phyloP scores from a whole-genome alignment of 805 yeast genomes.

The Cyberlindnera bimundalis region DNA sequence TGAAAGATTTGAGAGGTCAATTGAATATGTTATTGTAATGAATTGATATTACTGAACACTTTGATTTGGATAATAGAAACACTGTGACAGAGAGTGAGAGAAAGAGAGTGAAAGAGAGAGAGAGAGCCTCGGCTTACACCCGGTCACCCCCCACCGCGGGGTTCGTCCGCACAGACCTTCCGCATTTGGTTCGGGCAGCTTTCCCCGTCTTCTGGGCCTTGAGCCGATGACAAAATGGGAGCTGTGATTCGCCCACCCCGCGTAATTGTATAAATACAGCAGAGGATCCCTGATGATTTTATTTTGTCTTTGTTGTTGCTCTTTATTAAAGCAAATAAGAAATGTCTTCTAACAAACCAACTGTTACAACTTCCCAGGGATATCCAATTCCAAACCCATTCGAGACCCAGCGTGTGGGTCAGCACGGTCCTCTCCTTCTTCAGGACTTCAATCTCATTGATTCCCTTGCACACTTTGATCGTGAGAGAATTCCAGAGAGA shows the following conservation, averaged over 20 bases:
- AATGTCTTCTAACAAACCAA: conserved; percentile 36
- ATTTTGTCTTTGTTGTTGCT: too few species aligned
- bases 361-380: conserved; percentile 70
- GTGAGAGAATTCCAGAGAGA: conserved; percentile 89
- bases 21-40: too few species aligned
- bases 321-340: background rate
- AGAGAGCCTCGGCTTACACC: background rate
- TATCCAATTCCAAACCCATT: conserved; percentile 74
- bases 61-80: too few species aligned
- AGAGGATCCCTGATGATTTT: too few species aligned
- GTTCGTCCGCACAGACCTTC: background rate
- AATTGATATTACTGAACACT: too few species aligned
- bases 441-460: conserved; percentile 83
- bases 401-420: conserved; percentile 71
- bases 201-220: background rate
- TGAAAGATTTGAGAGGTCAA: too few species aligned
- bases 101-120: too few species aligned
- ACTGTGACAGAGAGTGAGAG: too few species aligned
- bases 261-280: background rate
- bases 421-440: conserved; percentile 73
- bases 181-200: background rate
- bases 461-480: conserved; percentile 79
- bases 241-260: conserved; percentile 21
- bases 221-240: conserved; percentile 12
- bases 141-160: background rate